These are phyloP conservation scores for Boletus reticuloceps DNA, from an alignment of 768 basidiomycete genomes.

Conservation along the genomic window DNA sequence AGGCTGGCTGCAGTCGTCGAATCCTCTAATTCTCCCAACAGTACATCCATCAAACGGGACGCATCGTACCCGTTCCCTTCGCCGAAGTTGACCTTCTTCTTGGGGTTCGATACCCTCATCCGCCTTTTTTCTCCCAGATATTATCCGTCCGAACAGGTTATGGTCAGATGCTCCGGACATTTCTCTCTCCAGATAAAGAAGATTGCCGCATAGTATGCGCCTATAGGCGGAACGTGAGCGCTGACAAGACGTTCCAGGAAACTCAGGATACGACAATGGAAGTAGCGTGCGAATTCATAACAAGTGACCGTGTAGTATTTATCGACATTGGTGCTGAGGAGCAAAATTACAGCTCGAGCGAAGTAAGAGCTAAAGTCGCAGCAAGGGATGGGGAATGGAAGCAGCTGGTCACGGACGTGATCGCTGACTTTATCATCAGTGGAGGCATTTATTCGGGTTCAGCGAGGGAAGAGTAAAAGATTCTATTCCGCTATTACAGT, in stretches of 20 bases:
- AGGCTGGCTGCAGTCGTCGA: slow-evolving; percentile 13
- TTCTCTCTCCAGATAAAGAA: slow-evolving; percentile 57
- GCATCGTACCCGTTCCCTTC: slow-evolving; percentile 4
- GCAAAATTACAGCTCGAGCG: slow-evolving; percentile 66
- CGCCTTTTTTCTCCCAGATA: slow-evolving; percentile 76
- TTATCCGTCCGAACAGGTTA: slow-evolving; percentile 53
- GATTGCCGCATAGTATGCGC: slow-evolving; percentile 68
- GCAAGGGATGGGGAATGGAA: slow-evolving; percentile 40
- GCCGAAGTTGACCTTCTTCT: slow-evolving; percentile 61
- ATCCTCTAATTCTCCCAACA: neutral
- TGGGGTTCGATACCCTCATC: slow-evolving; percentile 84
- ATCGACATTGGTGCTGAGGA: slow-evolving; percentile 59
- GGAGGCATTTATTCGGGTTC: slow-evolving; percentile 42
- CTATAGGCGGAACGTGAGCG: slow-evolving; percentile 38
- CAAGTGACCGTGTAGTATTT: slow-evolving; percentile 50
- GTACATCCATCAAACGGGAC: slow-evolving; percentile 11
- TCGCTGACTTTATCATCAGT: slow-evolving; percentile 52
- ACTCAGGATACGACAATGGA: slow-evolving; percentile 29
- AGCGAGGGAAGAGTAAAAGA: slow-evolving; percentile 1
- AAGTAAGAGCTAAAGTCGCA: slow-evolving; percentile 44
- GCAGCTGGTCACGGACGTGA: slow-evolving; percentile 40
- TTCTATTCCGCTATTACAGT: slow-evolving; percentile 12
- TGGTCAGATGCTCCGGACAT: slow-evolving; percentile 55
- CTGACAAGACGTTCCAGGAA: slow-evolving; percentile 23
- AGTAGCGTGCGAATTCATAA: slow-evolving; percentile 48